These are phyloP conservation scores for Botrytis cinerea DNA, from an alignment of 2,329 filamentous ascomycete species.

Conservation along the genomic window DNA sequence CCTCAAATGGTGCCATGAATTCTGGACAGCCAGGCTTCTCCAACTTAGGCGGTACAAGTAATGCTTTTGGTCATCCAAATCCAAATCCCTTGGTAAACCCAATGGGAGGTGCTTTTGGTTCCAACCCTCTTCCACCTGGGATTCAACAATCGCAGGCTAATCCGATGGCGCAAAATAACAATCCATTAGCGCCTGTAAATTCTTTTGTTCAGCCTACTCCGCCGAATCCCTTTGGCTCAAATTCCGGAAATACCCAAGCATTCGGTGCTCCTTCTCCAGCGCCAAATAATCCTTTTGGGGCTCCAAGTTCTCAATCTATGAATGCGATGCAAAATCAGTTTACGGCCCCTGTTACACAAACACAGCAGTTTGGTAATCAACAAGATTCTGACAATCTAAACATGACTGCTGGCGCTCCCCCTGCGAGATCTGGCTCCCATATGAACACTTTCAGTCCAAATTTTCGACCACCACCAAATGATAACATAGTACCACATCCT, in stretches of 20 bases:
- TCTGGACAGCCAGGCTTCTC: conserved; percentile 24
- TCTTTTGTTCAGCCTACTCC: conserved; percentile 48
- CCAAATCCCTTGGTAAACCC: conserved; percentile 26
- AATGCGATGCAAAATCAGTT: conserved; percentile 1
- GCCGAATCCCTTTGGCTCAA: conserved; percentile 25
- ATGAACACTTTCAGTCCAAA: conserved; percentile 20
- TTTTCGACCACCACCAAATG: conserved; percentile 20
- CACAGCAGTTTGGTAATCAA: neutral
- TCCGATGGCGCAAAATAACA: conserved; percentile 4
- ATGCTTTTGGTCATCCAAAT: conserved; percentile 13
- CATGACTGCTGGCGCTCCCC: neutral
- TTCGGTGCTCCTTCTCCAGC: conserved; percentile 43
- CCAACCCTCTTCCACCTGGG: conserved; percentile 16
- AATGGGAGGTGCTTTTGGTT: conserved; percentile 21
- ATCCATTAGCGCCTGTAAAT: conserved; percentile 23
- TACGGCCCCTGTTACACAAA: neutral
- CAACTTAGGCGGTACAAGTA: conserved; percentile 18
- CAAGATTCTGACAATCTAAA: conserved; percentile 1
- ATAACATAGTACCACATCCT: conserved; percentile 25
- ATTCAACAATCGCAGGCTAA: conserved; percentile 13
- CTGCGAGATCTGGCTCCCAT: neutral
- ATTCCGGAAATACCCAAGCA: conserved; percentile 41
- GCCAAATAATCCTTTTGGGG: conserved; percentile 25
- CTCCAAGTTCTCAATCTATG: conserved; percentile 14
- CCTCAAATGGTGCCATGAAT: conserved; percentile 19